Evolutionary conservation across 805 yeast genomes (phyloP), one percentile per base, ranked within the genome.

Genomic region (Kluyveromyces aestuarii): DNA sequence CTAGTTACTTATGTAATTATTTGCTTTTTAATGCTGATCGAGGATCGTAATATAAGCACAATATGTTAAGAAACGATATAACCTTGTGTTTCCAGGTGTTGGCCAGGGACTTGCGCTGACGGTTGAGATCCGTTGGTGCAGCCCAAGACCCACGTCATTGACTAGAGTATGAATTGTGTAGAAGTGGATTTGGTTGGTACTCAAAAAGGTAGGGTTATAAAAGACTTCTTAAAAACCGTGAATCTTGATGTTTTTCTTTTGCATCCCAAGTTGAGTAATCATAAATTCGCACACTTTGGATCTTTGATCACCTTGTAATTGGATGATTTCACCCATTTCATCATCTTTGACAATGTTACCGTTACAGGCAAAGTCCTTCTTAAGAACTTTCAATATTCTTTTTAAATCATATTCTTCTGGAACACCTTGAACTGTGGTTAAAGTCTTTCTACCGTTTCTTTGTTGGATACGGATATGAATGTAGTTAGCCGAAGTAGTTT

Each of bases 381-480:
- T 91, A 66, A 91, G 77, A 51, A 88, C 96, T 71, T 88, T 87
- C 62, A 91, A 77, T 62, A 91, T 89, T 67, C 91, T 87, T 77
- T 91, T 91, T 69, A 86, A 75, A 69, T 91, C 99, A 72, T 88
- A 91, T 71, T 93, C 98, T 55, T 73, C 81, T 56, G 98, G 97
- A 53, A 91, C 80, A 66, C 99, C 99, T 75, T 93, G 98, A 54
- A 91, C 98, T 40, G 99, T 91, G 58, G 99, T 91, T 69, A 91
- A 81, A 55, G 98, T 91, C 75, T 91, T 91, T 76, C 98, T 90
- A 69, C 99, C 99, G 76, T 93, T 91, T 79, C 99, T 91, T 77
- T 91, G 99, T 75, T 91, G 99, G 70, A 95, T 91, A 79, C 99
- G 95, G 71, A 91, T 85, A 73, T 90, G 99, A 72, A 91, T 87